Conservation (phyloP, 495 filamentous ascomycete genomes). For the Clavariopsis aquatica region DNA sequence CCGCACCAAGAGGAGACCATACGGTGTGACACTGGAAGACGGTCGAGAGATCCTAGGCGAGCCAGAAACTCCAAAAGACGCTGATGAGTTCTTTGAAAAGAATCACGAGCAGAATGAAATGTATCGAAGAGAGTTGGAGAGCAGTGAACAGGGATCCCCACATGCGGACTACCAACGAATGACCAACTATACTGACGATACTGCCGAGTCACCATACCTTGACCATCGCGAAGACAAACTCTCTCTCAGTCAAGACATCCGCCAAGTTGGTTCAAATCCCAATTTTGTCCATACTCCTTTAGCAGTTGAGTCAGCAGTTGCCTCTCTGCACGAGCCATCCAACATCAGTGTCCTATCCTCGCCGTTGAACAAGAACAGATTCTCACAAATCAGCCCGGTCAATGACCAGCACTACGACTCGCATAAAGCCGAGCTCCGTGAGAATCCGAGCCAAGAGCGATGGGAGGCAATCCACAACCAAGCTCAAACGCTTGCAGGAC, state of each 20-base stretch:
- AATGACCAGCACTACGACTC: conserved; percentile 10
- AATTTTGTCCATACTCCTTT: conserved; percentile 68
- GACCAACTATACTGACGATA: conserved; percentile 67
- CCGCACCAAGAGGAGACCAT: conserved; percentile 55
- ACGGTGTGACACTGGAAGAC: conserved; percentile 54
- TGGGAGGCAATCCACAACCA: conserved; percentile 35
- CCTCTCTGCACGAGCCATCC: conserved; percentile 80
- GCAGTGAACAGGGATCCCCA: conserved; percentile 51
- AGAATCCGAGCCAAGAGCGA: conserved; percentile 38
- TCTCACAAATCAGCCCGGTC: conserved; percentile 21
- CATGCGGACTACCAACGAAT: conserved; percentile 56
- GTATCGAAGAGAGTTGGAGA: conserved; percentile 54
- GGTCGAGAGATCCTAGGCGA: conserved; percentile 51
- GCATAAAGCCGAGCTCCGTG: background rate
- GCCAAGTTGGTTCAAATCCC: conserved; percentile 68
- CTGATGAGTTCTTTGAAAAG: conserved; percentile 55
- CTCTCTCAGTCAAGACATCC: conserved; percentile 67
- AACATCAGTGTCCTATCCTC: conserved; percentile 53
- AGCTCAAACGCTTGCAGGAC: conserved; percentile 35
- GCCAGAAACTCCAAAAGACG: conserved; percentile 44
- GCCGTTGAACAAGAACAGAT: conserved; percentile 21
- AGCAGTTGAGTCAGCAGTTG: conserved; percentile 84
- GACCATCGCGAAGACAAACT: conserved; percentile 50
- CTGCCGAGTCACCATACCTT: conserved; percentile 59
- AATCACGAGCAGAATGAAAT: conserved; percentile 57